Evolutionary conservation across 768 basidiomycete genomes (phyloP).

Genomic region (Amanita pallidorosea): DNA sequence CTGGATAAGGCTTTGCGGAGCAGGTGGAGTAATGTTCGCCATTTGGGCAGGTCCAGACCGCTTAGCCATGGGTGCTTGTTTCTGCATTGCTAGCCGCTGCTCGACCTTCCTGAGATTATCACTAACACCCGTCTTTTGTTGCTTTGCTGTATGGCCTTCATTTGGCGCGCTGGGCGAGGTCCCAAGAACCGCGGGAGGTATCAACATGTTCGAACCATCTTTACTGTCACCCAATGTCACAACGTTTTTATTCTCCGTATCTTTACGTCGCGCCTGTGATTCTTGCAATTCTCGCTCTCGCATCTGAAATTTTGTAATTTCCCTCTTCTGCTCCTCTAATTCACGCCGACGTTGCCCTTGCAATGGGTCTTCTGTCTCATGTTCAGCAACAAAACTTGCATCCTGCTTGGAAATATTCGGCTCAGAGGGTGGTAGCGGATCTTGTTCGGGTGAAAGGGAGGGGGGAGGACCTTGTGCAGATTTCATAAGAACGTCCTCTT

Average conservation of each 20-base stretch:
- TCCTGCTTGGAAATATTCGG: neutral
- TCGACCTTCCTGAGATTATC: neutral
- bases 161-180: neutral
- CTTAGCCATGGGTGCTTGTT: neutral
- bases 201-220: neutral
- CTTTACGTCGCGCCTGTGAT: neutral
- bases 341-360: neutral
- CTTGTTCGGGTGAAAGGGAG: neutral
- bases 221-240: neutral
- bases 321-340: neutral
- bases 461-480: neutral
- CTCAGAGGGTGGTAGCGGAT: neutral
- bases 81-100: slow-evolving; percentile 1
- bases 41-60: neutral
- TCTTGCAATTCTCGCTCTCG: neutral
- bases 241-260: neutral
- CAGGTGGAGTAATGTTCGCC: neutral
- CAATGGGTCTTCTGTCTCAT: neutral
- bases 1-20: neutral
- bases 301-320: slow-evolving; percentile 1
- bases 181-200: neutral
- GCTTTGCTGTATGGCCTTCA: neutral
- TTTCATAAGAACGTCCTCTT: neutral
- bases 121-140: neutral
- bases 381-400: too few species aligned